A percentile compares a stretch with the other conserved stretches of the same genome.
Conservation (phyloP, 257 asterid genomes). For the Linaria vulgaris region DNA sequence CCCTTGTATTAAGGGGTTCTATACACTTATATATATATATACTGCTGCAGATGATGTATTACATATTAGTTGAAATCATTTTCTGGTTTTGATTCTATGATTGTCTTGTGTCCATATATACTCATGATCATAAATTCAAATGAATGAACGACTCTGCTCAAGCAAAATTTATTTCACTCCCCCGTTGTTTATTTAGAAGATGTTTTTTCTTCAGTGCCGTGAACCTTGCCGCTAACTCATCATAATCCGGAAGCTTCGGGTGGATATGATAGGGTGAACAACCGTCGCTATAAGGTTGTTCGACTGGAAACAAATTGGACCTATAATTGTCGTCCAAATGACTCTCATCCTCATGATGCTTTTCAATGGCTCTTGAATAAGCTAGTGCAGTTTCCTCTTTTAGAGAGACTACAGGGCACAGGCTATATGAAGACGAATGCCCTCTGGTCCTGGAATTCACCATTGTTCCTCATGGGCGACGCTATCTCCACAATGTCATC, state of each 20-base stretch:
- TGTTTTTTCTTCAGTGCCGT: constrained; percentile 58
- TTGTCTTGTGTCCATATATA: no score
- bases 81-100: background rate
- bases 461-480: constrained; percentile 37
- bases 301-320: constrained; percentile 49
- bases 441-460: constrained; percentile 55
- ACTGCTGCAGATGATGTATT: background rate
- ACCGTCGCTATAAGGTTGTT: constrained; percentile 15
- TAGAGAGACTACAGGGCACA: constrained; percentile 12
- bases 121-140: no score
- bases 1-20: background rate
- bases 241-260: constrained; percentile 91
- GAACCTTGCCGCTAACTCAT: constrained; percentile 68
- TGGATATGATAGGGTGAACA: constrained; percentile 53
- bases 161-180: background rate
- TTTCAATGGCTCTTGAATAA: constrained; percentile 37
- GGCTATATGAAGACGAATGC: constrained; percentile 58
- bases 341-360: constrained; percentile 20
- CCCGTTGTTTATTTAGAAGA: constrained; percentile 26
- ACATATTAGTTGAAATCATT: background rate
- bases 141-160: no score
- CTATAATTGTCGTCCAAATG: constrained; percentile 37
- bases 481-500: constrained; percentile 69
- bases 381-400: background rate
- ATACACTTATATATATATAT: no score